Evolutionary conservation across 164 flowering plant species (phyloP).

Genomic region (Sedum album): DNA sequence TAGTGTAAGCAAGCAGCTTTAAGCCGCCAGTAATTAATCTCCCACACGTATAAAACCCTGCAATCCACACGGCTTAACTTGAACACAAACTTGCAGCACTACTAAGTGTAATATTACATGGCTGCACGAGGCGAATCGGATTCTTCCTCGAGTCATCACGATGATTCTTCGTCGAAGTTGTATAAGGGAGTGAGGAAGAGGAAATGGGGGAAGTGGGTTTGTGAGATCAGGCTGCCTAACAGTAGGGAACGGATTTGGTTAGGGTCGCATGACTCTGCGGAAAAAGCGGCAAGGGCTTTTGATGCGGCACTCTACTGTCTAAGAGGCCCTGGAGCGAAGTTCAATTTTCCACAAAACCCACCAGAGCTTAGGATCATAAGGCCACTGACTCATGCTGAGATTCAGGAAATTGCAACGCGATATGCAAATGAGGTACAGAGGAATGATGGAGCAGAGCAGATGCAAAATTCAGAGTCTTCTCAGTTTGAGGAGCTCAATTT

Average conservation of each 20-base stretch:
- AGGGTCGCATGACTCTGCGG: constrained; percentile 74
- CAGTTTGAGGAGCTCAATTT: constrained; percentile 1
- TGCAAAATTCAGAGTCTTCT: background rate
- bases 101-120: background rate
- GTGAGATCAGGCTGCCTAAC: constrained; percentile 79
- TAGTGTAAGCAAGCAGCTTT: background rate
- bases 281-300: constrained; percentile 87
- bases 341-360: constrained; percentile 77
- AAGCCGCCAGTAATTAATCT: background rate
- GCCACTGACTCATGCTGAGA: constrained; percentile 37
- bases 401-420: constrained; percentile 47
- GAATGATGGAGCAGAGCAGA: constrained; percentile 9
- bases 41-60: constrained; percentile 1
- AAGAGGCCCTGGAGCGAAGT: constrained; percentile 59
- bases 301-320: constrained; percentile 79
- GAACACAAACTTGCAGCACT: background rate
- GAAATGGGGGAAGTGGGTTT: constrained; percentile 91
- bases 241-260: constrained; percentile 82
- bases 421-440: constrained; percentile 38
- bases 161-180: background rate
- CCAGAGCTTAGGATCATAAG: constrained; percentile 43
- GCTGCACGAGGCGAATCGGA: background rate
- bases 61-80: background rate
- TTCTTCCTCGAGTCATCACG: background rate
- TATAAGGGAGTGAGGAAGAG: constrained; percentile 75